These are phyloP conservation scores for Tremella fuciformis DNA, from an alignment of 768 basidiomycete genomes.

Conservation along the genomic window DNA sequence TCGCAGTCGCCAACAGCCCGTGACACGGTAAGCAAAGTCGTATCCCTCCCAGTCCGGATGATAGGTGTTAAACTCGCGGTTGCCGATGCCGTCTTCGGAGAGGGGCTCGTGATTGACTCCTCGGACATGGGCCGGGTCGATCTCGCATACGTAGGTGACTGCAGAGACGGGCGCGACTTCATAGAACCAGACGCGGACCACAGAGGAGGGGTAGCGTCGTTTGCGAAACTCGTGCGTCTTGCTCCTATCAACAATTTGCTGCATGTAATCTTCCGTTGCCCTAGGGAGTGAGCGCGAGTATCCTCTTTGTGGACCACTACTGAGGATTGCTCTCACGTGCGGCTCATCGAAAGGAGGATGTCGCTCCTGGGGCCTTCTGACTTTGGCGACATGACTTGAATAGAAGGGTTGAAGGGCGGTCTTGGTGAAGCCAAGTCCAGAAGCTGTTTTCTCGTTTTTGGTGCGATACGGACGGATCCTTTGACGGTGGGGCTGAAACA, in stretches of 20 bases:
- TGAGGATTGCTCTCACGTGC: no score
- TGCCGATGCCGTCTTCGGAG: conserved; percentile 18
- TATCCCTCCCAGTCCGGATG: conserved; percentile 16
- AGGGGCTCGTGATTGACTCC: background rate
- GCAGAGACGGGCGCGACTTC: conserved; percentile 19
- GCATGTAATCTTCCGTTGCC: conserved; percentile 24
- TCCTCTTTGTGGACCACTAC: background rate
- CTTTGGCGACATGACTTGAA: no score
- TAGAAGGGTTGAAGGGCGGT: no score
- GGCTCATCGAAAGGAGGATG: no score
- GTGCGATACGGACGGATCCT: no score
- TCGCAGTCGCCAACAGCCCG: conserved; percentile 11
- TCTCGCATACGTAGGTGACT: conserved; percentile 25
- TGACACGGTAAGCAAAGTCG: conserved; percentile 25
- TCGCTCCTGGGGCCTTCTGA: no score
- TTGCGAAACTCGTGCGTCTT: conserved; percentile 29
- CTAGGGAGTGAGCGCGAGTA: conserved; percentile 5
- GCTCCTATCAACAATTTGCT: conserved; percentile 15
- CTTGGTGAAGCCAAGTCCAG: no score
- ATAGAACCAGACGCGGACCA: conserved; percentile 30
- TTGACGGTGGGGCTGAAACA: no score
- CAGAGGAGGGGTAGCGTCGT: conserved; percentile 15
- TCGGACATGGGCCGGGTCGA: conserved; percentile 9
- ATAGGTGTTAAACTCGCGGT: conserved; percentile 18
- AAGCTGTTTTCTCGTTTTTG: no score